These are phyloP conservation scores for Keithomyces neogunnii DNA, from an alignment of 2,329 filamentous ascomycete species.

Conservation along the genomic window DNA sequence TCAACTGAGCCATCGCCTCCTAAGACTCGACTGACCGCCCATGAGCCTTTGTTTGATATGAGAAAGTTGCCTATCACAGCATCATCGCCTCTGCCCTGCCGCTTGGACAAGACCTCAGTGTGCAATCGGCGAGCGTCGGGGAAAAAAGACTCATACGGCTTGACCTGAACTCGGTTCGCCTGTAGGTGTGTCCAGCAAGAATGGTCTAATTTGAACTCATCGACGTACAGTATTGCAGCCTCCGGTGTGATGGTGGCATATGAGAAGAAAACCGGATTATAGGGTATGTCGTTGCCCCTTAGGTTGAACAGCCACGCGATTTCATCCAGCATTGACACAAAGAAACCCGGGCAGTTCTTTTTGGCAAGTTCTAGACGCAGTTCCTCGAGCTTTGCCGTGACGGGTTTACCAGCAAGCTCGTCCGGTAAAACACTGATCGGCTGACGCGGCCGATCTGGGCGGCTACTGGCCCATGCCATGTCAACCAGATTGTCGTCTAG, in stretches of 20 bases:
- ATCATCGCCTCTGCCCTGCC: slow-evolving; percentile 20
- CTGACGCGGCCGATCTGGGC: slow-evolving; percentile 68
- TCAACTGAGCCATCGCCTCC: slow-evolving; percentile 82
- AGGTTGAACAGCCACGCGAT: slow-evolving; percentile 98
- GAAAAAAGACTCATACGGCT: slow-evolving; percentile 78
- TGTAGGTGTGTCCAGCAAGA: slow-evolving; percentile 63
- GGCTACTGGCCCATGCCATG: slow-evolving; percentile 69
- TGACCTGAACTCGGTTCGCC: slow-evolving; percentile 60
- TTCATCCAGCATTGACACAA: slow-evolving; percentile 93
- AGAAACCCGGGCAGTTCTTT: slow-evolving; percentile 78
- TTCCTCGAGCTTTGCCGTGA: slow-evolving; percentile 74
- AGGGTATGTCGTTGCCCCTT: slow-evolving; percentile 88
- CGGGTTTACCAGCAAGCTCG: slow-evolving; percentile 73
- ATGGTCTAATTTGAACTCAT: slow-evolving; percentile 65
- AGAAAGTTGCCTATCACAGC: slow-evolving; percentile 56
- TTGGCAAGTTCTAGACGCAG: slow-evolving; percentile 87
- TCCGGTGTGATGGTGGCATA: slow-evolving; percentile 81
- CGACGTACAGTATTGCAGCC: slow-evolving; percentile 73
- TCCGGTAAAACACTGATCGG: slow-evolving; percentile 62
- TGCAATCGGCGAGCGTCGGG: slow-evolving; percentile 60
- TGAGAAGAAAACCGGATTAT: slow-evolving; percentile 97
- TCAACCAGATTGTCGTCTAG: slow-evolving; percentile 84
- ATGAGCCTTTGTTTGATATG: slow-evolving; percentile 83
- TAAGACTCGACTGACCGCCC: slow-evolving; percentile 80
- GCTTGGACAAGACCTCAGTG: slow-evolving; percentile 28